phyloP scores from a whole-genome alignment of 352 stramenopile species.

The Phytopythium litorale region DNA sequence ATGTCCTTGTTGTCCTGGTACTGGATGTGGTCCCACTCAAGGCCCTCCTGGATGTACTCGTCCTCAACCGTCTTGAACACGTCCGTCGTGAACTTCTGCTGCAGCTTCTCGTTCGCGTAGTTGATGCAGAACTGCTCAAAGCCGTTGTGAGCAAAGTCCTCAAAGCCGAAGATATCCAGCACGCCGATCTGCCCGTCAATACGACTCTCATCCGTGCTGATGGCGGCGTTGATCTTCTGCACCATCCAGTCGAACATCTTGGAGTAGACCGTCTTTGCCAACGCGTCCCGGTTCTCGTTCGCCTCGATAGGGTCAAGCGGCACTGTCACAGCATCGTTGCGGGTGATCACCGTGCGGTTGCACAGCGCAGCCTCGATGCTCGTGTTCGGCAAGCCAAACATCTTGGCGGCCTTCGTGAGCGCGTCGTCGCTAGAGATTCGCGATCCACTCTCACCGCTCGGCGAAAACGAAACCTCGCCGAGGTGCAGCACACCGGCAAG shows the following conservation, averaged over 20 bases:
- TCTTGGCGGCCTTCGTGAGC: slow-evolving; percentile 72
- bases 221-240: slow-evolving; percentile 81
- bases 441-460: slow-evolving; percentile 66
- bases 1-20: slow-evolving; percentile 99
- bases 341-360: slow-evolving; percentile 89
- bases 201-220: slow-evolving; percentile 66
- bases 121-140: slow-evolving; percentile 94
- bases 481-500: slow-evolving; percentile 93
- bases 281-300: slow-evolving; percentile 91
- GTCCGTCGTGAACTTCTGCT: slow-evolving; percentile 92
- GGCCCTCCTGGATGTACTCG: slow-evolving; percentile 96
- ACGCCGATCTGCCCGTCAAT: slow-evolving; percentile 92
- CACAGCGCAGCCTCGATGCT: slow-evolving; percentile 92
- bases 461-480: slow-evolving; percentile 93
- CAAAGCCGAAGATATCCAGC: slow-evolving; percentile 99
- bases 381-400: slow-evolving; percentile 87
- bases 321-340: slow-evolving; percentile 81
- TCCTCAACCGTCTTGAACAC: slow-evolving; percentile 98
- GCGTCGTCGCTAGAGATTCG: slow-evolving; percentile 60
- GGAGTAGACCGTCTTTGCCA: slow-evolving; percentile 98
- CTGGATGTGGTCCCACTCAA: slow-evolving; percentile 97
- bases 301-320: slow-evolving; percentile 88
- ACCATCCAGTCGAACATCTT: slow-evolving; percentile 99
- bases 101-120: slow-evolving; percentile 90
- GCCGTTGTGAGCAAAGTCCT: slow-evolving; percentile 94